These are phyloP conservation scores for Oryza glaberrima DNA, from an alignment of 176 grass and related monocot genomes.

Conservation along the genomic window DNA sequence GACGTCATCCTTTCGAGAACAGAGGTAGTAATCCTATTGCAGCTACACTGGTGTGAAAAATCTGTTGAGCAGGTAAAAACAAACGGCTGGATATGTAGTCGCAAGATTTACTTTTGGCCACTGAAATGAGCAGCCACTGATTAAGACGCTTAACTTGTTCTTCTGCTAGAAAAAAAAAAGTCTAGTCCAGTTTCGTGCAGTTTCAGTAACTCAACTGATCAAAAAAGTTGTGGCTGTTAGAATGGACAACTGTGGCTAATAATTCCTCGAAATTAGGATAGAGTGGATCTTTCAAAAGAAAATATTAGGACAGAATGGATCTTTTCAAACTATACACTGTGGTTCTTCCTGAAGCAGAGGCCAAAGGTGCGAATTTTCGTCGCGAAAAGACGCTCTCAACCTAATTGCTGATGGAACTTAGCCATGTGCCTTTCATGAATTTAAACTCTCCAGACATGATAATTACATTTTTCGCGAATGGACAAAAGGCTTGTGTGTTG, in stretches of 20 bases:
- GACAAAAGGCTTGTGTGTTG: too few relatives aligned
- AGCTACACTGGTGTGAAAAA: background rate
- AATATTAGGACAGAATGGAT: background rate
- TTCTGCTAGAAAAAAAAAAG: background rate
- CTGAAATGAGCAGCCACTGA: slow-evolving; percentile 27
- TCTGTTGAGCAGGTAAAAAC: slow-evolving; percentile 1
- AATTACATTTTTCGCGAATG: background rate
- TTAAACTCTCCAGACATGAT: background rate
- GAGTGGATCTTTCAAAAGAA: background rate
- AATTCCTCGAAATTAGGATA: slow-evolving; percentile 5
- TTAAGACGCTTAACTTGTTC: background rate
- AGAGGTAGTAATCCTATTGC: background rate
- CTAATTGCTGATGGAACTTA: background rate
- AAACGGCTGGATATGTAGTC: slow-evolving; percentile 1
- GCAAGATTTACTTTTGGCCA: slow-evolving; percentile 15
- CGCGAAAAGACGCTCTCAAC: background rate
- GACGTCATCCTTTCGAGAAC: too few relatives aligned
- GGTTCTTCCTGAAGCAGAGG: slow-evolving; percentile 14
- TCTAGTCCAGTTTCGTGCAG: slow-evolving; percentile 32
- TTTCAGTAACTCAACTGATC: background rate
- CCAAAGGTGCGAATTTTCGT: background rate
- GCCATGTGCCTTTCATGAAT: background rate
- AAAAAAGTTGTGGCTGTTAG: slow-evolving; percentile 24
- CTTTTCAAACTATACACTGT: background rate
- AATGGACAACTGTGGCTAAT: slow-evolving; percentile 28